Evolutionary conservation across 495 filamentous ascomycete species (phyloP).

Genomic region (Hypoxylon subgilvum): DNA sequence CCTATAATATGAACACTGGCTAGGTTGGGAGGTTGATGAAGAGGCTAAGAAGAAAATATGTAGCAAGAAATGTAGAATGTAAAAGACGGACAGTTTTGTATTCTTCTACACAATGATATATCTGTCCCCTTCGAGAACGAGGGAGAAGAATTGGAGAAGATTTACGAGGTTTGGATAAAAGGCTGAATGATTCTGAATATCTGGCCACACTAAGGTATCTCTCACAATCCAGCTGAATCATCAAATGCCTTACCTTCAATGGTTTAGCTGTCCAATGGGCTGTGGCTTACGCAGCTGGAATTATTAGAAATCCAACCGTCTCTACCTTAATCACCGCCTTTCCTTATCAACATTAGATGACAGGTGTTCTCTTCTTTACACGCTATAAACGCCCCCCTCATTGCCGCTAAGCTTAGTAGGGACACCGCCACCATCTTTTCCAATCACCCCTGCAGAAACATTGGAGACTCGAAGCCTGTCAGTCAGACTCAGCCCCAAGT

Average conservation of each 20-base stretch:
- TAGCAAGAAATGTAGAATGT: constrained; percentile 19
- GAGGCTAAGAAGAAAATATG: constrained; percentile 6
- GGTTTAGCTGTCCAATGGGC: too few species aligned
- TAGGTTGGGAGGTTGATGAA: constrained; percentile 8
- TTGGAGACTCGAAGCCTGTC: not conserved
- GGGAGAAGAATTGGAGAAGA: constrained; percentile 37
- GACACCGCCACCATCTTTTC: constrained; percentile 19
- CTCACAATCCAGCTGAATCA: constrained; percentile 28
- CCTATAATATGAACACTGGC: constrained; percentile 30
- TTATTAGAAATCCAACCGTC: constrained; percentile 32
- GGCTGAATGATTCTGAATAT: constrained; percentile 41
- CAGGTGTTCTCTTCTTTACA: constrained; percentile 43
- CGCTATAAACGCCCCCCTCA: not conserved
- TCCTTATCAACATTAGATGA: constrained; percentile 19
- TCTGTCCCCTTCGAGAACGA: constrained; percentile 40
- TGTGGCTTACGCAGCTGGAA: constrained; percentile 33
- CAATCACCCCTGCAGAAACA: not conserved
- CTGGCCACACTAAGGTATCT: constrained; percentile 35
- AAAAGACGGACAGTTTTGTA: constrained; percentile 24
- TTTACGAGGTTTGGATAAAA: constrained; percentile 30
- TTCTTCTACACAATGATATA: constrained; percentile 37
- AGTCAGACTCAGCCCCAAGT: not conserved
- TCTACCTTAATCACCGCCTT: not conserved
- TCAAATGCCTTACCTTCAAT: constrained; percentile 23
- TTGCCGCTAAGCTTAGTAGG: constrained; percentile 1